A percentile compares a stretch with the other conserved stretches of the same genome.
Conservation (phyloP, 805 yeast species). For the Clavispora asparagi region DNA sequence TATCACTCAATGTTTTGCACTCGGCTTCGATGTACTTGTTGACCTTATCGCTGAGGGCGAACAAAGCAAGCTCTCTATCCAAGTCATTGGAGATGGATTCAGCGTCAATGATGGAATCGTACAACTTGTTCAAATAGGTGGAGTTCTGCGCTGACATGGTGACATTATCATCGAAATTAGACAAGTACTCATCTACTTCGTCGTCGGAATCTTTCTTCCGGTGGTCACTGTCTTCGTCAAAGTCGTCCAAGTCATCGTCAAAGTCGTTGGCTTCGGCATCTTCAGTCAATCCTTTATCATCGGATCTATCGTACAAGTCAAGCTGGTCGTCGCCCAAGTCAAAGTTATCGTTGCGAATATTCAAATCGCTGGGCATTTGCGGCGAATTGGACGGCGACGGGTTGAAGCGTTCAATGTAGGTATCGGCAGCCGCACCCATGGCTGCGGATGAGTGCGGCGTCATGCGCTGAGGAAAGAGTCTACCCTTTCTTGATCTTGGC, state of each 20-base stretch:
- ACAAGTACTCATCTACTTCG: constrained; percentile 19
- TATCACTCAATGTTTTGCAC: constrained; percentile 23
- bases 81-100: constrained; percentile 30
- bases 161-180: constrained; percentile 9
- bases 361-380: constrained; percentile 31
- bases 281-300: constrained; percentile 18
- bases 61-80: constrained; percentile 30
- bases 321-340: constrained; percentile 31
- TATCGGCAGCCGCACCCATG: constrained; percentile 2
- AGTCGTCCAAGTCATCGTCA: constrained; percentile 26
- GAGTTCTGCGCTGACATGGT: constrained; percentile 7
- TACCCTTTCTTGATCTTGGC: constrained; percentile 28
- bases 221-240: constrained; percentile 15
- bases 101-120: constrained; percentile 30
- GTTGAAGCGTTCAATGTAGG: constrained; percentile 20
- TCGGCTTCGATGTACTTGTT: constrained; percentile 28
- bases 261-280: constrained; percentile 15
- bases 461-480: constrained; percentile 8
- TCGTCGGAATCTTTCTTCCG: constrained; percentile 19
- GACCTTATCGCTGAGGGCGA: constrained; percentile 28
- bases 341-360: constrained; percentile 27
- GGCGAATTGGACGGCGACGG: constrained; percentile 37
- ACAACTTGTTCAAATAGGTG: constrained; percentile 22
- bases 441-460: constrained; percentile 7
- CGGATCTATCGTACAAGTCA: constrained; percentile 22